These are phyloP conservation scores for Diplocarpon mali DNA, from an alignment of 2,329 filamentous ascomycete species.

Conservation along the genomic window DNA sequence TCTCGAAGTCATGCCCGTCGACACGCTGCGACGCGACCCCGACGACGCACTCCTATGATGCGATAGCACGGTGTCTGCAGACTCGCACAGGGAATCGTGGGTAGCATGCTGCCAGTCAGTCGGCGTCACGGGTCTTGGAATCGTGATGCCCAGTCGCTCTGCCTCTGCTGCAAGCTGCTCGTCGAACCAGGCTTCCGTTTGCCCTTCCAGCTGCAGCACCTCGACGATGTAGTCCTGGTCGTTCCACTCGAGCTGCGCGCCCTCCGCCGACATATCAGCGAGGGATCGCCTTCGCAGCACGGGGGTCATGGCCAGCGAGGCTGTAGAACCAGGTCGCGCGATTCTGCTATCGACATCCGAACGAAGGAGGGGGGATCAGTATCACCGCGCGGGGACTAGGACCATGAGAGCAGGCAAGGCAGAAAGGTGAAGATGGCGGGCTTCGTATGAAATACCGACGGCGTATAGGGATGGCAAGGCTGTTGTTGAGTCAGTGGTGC, in stretches of 20 bases:
- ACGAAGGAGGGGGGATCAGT: background rate
- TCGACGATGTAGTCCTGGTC: constrained; percentile 22
- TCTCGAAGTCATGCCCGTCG: constrained; percentile 23
- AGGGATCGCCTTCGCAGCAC: constrained; percentile 17
- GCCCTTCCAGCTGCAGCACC: constrained; percentile 22
- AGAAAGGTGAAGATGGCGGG: too few relatives aligned
- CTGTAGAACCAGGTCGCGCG: constrained; percentile 4
- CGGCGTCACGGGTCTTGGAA: constrained; percentile 13
- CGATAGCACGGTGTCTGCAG: constrained; percentile 15
- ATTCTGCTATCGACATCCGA: constrained; percentile 13
- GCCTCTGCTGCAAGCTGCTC: constrained; percentile 20
- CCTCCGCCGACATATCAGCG: constrained; percentile 14
- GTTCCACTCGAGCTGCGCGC: constrained; percentile 16
- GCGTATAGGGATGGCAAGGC: too few relatives aligned
- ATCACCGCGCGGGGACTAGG: too few relatives aligned
- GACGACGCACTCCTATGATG: constrained; percentile 22
- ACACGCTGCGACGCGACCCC: constrained; percentile 19
- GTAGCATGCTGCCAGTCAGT: constrained; percentile 7
- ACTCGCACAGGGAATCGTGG: constrained; percentile 18
- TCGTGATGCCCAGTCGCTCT: constrained; percentile 22
- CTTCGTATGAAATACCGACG: too few relatives aligned
- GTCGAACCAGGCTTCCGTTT: constrained; percentile 21
- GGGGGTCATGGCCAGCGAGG: constrained; percentile 14
- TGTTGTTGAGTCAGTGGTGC: too few relatives aligned
- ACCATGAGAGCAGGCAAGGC: too few relatives aligned